phyloP scores from a whole-genome alignment of 2,329 filamentous ascomycete species.

The Aspergillus sp. region DNA sequence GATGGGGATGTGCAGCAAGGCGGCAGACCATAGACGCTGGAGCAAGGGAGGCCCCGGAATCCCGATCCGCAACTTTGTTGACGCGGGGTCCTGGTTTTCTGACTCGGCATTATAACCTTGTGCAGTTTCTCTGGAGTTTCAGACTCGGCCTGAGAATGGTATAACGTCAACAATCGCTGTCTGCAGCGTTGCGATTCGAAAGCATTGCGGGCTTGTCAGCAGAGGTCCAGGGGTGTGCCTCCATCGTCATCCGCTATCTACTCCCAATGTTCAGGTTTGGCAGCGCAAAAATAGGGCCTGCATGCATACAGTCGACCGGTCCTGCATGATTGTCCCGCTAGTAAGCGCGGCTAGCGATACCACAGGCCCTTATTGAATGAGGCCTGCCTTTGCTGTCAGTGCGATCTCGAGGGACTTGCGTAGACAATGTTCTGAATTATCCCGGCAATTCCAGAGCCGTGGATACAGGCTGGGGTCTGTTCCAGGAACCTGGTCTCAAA shows the following conservation, averaged over 20 bases:
- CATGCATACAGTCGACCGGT: neutral
- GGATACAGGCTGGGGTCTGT: neutral
- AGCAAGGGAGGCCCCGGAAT: slow-evolving; percentile 31
- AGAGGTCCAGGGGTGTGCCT: too few species aligned
- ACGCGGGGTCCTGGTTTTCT: slow-evolving; percentile 6
- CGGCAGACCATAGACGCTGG: slow-evolving; percentile 30
- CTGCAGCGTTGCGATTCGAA: neutral
- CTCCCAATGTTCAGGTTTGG: neutral
- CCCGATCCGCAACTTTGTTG: slow-evolving; percentile 20
- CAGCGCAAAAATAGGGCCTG: neutral
- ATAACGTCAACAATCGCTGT: neutral
- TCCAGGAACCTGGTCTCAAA: neutral
- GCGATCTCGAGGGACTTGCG: neutral
- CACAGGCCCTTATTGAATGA: too few species aligned
- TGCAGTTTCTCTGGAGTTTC: neutral
- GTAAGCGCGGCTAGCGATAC: neutral
- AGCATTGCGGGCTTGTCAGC: too few species aligned
- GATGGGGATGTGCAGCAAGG: slow-evolving; percentile 33
- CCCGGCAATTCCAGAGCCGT: neutral
- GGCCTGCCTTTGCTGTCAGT: neutral
- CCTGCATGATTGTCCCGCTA: neutral
- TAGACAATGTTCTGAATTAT: neutral
- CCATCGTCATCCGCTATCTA: neutral
- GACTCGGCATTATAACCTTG: neutral
- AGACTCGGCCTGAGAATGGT: neutral